A percentile compares a stretch with the other conserved stretches of the same genome.
Conservation (phyloP, 1,284 basidiomycete species). For the Earliella scabrosa region DNA sequence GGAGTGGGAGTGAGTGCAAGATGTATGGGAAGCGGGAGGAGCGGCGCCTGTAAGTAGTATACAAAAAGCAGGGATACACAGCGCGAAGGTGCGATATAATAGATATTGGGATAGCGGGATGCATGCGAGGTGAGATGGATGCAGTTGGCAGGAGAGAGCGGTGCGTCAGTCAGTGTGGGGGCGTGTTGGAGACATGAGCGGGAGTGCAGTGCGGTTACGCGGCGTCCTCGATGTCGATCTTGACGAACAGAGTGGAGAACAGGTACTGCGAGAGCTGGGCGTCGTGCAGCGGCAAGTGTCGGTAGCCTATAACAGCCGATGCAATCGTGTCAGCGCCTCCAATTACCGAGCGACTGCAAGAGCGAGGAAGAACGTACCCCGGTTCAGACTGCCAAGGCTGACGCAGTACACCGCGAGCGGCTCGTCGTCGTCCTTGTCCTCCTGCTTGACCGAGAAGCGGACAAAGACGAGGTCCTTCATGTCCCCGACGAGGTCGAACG, state of each 20-base stretch:
- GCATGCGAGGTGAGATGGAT: background rate
- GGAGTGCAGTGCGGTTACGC: background rate
- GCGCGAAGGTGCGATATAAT: background rate
- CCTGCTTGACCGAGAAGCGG: conserved; percentile 74
- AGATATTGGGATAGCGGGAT: background rate
- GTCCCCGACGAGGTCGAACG: conserved; percentile 75
- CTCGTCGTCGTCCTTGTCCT: conserved; percentile 63
- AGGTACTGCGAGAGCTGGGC: conserved; percentile 81
- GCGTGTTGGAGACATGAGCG: background rate
- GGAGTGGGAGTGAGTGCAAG: background rate
- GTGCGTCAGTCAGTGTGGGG: background rate
- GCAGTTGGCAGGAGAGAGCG: background rate
- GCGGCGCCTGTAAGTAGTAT: conserved; percentile 1
- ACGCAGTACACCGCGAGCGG: conserved; percentile 75
- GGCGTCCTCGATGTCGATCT: conserved; percentile 51
- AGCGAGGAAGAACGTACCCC: conserved; percentile 52
- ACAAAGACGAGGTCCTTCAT: conserved; percentile 87
- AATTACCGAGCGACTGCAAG: background rate
- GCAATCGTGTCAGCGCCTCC: background rate
- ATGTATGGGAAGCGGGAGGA: background rate
- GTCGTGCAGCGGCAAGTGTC: conserved; percentile 87
- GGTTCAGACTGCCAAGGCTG: conserved; percentile 68
- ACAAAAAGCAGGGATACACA: background rate
- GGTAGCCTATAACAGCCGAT: conserved; percentile 65
- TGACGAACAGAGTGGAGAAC: conserved; percentile 88